phyloP scores from a whole-genome alignment of 768 basidiomycete species.

The Suillus bovinus region DNA sequence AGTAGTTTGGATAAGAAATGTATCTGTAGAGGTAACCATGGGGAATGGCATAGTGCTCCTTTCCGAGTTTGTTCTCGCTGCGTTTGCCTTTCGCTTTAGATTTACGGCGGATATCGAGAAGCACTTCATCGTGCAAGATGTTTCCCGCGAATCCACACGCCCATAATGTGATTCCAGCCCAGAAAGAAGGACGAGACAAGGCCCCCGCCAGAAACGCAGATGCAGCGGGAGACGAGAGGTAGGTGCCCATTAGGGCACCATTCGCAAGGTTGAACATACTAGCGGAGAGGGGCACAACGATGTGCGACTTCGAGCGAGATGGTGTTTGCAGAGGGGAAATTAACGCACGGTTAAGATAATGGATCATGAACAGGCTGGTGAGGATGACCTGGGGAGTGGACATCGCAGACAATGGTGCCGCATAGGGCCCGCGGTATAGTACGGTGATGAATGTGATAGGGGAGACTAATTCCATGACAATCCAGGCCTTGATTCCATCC shows the following conservation, averaged over 20 bases:
- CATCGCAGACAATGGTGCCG: constrained; percentile 33
- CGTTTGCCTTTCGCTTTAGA: constrained; percentile 41
- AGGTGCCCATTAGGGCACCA: constrained; percentile 59
- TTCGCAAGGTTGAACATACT: constrained; percentile 72
- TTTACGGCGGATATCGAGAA: constrained; percentile 77
- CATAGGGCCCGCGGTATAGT: constrained; percentile 50
- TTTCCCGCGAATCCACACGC: constrained; percentile 73
- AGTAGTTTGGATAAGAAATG: constrained; percentile 91
- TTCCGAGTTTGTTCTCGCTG: constrained; percentile 23
- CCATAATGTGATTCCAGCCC: constrained; percentile 68
- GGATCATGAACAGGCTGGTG: constrained; percentile 58
- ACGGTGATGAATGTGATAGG: constrained; percentile 55
- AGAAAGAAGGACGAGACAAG: constrained; percentile 48
- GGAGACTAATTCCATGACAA: constrained; percentile 72
- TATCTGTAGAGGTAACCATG: constrained; percentile 73
- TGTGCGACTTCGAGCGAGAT: constrained; percentile 72
- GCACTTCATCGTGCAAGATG: constrained; percentile 86
- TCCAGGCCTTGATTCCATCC: constrained; percentile 70
- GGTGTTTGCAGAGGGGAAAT: constrained; percentile 81
- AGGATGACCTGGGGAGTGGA: constrained; percentile 50
- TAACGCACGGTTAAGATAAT: constrained; percentile 86
- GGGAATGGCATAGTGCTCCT: constrained; percentile 77
- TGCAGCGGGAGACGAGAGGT: constrained; percentile 60
- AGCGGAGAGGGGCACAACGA: constrained; percentile 57
- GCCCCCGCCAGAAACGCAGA: constrained; percentile 41